Evolutionary conservation across 306 rosid species (phyloP).

Genomic region (Ormosia emarginata): DNA sequence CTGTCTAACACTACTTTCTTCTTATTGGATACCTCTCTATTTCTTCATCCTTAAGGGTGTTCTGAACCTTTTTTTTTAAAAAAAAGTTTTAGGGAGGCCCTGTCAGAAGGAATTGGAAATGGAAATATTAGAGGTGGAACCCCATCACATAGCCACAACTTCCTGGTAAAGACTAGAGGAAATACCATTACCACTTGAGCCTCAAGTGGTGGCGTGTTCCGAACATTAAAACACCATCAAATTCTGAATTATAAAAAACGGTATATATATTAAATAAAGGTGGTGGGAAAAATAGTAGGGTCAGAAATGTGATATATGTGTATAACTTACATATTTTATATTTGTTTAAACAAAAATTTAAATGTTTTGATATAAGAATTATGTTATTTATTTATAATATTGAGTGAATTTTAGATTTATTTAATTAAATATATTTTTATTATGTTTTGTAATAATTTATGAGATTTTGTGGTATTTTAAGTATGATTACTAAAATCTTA

Average conservation of each 20-base stretch:
- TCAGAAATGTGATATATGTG: too few species aligned
- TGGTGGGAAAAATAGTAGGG: not conserved
- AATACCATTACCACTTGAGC: too few species aligned
- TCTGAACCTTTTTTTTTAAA: not conserved
- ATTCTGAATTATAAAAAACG: not conserved
- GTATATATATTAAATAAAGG: not conserved
- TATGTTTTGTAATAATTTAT: too few species aligned
- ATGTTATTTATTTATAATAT: too few species aligned
- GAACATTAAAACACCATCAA: not conserved
- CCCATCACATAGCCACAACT: not conserved
- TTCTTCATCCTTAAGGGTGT: constrained; percentile 6
- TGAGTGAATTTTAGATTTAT: too few species aligned
- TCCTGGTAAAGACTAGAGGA: too few species aligned
- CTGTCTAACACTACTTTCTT: not conserved
- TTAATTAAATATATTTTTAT: too few species aligned
- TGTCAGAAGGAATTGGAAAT: not conserved
- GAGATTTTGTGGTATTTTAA: too few species aligned
- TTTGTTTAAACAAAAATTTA: too few species aligned
- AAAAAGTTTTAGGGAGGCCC: not conserved
- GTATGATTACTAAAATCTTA: too few species aligned
- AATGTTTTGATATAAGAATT: too few species aligned
- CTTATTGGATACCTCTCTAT: not conserved
- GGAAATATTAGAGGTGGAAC: not conserved
- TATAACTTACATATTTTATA: too few species aligned
- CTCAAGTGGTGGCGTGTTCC: not conserved